These are phyloP conservation scores for Heliocybe sulcata DNA, from an alignment of 1,284 basidiomycete species.

Conservation along the genomic window DNA sequence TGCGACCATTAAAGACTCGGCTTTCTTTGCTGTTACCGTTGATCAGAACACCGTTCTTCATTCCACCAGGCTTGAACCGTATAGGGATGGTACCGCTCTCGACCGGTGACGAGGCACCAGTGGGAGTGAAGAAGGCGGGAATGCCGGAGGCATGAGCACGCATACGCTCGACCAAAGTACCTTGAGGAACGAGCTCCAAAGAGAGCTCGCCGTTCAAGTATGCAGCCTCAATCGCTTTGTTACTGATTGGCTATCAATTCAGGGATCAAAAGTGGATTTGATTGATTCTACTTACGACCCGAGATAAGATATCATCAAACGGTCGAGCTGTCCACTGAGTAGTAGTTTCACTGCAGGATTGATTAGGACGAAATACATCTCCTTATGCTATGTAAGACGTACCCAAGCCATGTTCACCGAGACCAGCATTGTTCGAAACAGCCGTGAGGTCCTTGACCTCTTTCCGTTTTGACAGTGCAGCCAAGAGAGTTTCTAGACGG, in stretches of 20 bases:
- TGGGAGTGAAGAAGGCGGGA: conserved; percentile 63
- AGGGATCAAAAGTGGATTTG: conserved; percentile 3
- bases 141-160: conserved; percentile 91
- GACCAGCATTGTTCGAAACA: conserved; percentile 89
- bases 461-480: conserved; percentile 63
- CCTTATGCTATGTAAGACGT: conserved; percentile 15
- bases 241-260: conserved; percentile 31
- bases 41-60: conserved; percentile 53
- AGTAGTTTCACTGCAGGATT: conserved; percentile 60
- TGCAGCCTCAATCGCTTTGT: conserved; percentile 66
- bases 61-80: conserved; percentile 63
- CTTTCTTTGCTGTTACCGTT: conserved; percentile 77
- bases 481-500: conserved; percentile 69
- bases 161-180: conserved; percentile 85
- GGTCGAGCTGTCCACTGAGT: conserved; percentile 68
- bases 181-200: conserved; percentile 86
- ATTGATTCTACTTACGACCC: conserved; percentile 51
- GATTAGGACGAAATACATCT: conserved; percentile 8
- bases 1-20: conserved; percentile 72
- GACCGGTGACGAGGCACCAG: conserved; percentile 78
- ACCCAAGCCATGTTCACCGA: conserved; percentile 75
- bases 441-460: conserved; percentile 72
- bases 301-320: conserved; percentile 83
- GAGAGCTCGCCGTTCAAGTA: conserved; percentile 82
- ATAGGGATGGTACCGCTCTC: conserved; percentile 74